Conservation (phyloP, 352 stramenopile genomes). For the Globisporangium heterothallicum region DNA sequence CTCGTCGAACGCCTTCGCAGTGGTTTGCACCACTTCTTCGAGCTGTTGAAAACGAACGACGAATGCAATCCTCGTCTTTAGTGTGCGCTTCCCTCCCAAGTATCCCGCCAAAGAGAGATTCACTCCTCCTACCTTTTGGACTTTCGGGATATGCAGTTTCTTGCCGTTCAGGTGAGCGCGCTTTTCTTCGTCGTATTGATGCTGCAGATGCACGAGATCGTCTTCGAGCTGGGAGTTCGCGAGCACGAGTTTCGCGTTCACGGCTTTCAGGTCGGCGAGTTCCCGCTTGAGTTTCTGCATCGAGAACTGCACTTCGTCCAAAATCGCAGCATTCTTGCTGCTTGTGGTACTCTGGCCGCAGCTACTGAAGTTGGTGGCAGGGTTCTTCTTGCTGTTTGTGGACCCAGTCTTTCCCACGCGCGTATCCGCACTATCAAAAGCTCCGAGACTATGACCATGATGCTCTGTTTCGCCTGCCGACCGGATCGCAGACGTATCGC, state of each 20-base stretch:
- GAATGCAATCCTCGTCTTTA: too few species aligned
- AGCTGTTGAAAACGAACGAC: conserved; percentile 15
- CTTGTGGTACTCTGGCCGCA: too few species aligned
- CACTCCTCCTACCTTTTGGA: conserved; percentile 38
- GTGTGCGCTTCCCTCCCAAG: too few species aligned
- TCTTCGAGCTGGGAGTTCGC: conserved; percentile 76
- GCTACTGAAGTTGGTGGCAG: too few species aligned
- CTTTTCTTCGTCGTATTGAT: conserved; percentile 67
- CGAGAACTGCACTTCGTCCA: conserved; percentile 60
- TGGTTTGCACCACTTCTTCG: conserved; percentile 56
- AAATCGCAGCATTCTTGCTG: conserved; percentile 12
- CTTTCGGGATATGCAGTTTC: conserved; percentile 60
- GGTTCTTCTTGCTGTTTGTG: too few species aligned
- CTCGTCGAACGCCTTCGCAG: conserved; percentile 56
- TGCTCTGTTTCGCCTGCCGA: neutral
- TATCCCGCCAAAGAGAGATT: neutral
- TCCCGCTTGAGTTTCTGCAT: conserved; percentile 77
- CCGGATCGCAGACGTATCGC: too few species aligned
- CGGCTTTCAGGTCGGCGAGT: conserved; percentile 46
- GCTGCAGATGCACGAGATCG: conserved; percentile 55
- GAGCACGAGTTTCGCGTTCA: conserved; percentile 53
- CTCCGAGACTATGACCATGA: too few species aligned
- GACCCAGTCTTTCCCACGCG: too few species aligned
- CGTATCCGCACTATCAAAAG: too few species aligned
- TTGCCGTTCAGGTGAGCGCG: conserved; percentile 58